A percentile compares a stretch with the other conserved stretches of the same genome.
phyloP scores from a whole-genome alignment of 2,329 filamentous ascomycete genomes.

The Colletotrichum chlorophyti region DNA sequence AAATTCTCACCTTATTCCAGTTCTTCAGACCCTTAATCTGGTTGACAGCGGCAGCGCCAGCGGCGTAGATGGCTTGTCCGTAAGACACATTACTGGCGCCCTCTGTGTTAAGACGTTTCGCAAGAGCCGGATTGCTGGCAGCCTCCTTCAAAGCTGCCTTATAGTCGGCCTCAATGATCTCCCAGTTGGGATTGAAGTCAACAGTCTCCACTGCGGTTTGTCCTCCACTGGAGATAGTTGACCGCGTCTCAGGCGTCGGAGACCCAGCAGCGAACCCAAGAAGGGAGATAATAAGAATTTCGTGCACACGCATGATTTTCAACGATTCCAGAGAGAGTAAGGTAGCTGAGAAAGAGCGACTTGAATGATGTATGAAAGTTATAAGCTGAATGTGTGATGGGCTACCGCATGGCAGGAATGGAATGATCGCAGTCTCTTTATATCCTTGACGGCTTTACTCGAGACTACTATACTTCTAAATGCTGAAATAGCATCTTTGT shows the following conservation, averaged over 20 bases:
- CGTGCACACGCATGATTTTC: background rate
- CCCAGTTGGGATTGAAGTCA: background rate
- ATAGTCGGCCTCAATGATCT: background rate
- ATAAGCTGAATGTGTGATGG: no score
- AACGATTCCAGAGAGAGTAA: no score
- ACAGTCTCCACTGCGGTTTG: background rate
- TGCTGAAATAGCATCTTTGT: no score
- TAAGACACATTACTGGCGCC: background rate
- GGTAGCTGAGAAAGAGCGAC: no score
- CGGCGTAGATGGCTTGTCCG: background rate
- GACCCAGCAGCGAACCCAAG: background rate
- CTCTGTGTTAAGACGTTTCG: background rate
- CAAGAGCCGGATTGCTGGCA: background rate
- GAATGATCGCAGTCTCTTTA: no score
- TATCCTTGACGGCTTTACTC: no score
- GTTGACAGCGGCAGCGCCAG: background rate
- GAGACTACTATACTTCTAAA: no score
- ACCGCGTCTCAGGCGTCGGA: background rate
- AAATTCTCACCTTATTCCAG: background rate
- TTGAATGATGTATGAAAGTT: no score
- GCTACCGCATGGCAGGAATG: no score
- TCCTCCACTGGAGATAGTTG: background rate
- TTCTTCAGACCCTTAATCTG: background rate
- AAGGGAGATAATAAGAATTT: background rate
- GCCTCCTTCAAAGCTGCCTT: background rate